Base-by-base conservation (phyloP, 345 rosid genomes). In the Capsella bursapastoris region DNA sequence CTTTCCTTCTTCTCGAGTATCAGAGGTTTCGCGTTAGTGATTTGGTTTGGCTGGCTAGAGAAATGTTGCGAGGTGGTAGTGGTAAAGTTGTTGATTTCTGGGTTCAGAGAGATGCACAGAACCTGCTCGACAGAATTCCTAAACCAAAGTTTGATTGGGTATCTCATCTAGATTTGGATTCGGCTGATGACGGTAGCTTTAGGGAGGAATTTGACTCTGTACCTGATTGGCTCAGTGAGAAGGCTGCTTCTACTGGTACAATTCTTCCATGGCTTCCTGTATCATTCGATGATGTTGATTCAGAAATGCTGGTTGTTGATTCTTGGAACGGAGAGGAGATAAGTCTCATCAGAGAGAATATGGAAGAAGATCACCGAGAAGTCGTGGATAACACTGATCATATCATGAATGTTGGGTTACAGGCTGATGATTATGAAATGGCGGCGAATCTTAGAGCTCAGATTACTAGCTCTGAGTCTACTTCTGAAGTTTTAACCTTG, bases 201-300 rank as follows among this genome's bases (percentile, higher is more conserved):
- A 41, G 44, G 43, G 64, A 78, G 61, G 87, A 82, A 62, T 90
- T 87, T 32, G 79, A 83, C 15, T 73, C 85, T 31, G 57, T 90
- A 3, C 95, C 95, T 2, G 81, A 16, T 50, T 93, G 91, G 90
- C 85, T 89, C 13, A 81, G 72, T 64, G 73, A 72, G 56, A 73
- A 68, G 0, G 79, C 63, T 38, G 57, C 55, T 12, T 16, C 47
- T 62, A n/a, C 40, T 73, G 80, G 75, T 35, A 18, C 41, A 41
- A 32, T 84, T 75, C 76, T 92, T 57, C 84, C 90, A 27, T 90
- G 91, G 94, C 86, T 90, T 80, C 95, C 98, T 22, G 38, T 89
- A 47, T 74, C 86, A 0, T 16, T 1, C 18, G 62, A 53, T 59
- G 86, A 84, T 64, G 69, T 80, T 66, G 51, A 48, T 29, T 78